phyloP scores from a whole-genome alignment of 805 yeast species.

The Candida awuae region DNA sequence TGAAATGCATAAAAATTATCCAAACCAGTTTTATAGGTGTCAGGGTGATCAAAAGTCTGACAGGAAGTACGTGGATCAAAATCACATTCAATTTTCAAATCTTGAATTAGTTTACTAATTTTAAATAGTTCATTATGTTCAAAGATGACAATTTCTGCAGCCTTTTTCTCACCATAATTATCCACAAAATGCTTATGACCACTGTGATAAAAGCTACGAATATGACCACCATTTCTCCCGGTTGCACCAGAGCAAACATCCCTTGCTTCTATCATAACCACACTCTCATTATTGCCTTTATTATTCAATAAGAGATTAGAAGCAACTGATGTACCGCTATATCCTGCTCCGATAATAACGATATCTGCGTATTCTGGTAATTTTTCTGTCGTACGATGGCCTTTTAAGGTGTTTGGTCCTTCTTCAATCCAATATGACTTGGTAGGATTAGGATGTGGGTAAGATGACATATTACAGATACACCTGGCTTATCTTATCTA shows the following conservation, averaged over 20 bases:
- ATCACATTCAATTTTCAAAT: conserved; percentile 32
- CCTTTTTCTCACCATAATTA: conserved; percentile 21
- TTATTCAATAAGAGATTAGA: conserved; percentile 19
- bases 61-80: conserved; percentile 29
- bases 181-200: conserved; percentile 14
- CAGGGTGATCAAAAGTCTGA: conserved; percentile 26
- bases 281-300: conserved; percentile 2
- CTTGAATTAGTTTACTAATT: conserved; percentile 28
- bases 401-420: conserved; percentile 3
- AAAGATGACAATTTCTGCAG: conserved; percentile 31
- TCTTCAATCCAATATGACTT: conserved; percentile 13
- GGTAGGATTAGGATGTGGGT: conserved; percentile 18
- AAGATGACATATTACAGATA: no score
- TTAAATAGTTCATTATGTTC: conserved; percentile 29
- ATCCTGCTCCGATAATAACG: conserved; percentile 39
- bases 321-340: conserved; percentile 37
- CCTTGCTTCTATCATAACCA: conserved; percentile 32
- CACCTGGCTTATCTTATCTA: no score
- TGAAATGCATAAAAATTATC: conserved; percentile 20
- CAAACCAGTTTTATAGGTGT: conserved; percentile 9
- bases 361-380: conserved; percentile 34
- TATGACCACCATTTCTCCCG: conserved; percentile 43
- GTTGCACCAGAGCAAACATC: conserved; percentile 36
- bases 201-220: conserved; percentile 30
- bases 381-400: conserved; percentile 13